These are phyloP conservation scores for Erodium maritimum DNA, from an alignment of 345 rosid species.

Conservation along the genomic window DNA sequence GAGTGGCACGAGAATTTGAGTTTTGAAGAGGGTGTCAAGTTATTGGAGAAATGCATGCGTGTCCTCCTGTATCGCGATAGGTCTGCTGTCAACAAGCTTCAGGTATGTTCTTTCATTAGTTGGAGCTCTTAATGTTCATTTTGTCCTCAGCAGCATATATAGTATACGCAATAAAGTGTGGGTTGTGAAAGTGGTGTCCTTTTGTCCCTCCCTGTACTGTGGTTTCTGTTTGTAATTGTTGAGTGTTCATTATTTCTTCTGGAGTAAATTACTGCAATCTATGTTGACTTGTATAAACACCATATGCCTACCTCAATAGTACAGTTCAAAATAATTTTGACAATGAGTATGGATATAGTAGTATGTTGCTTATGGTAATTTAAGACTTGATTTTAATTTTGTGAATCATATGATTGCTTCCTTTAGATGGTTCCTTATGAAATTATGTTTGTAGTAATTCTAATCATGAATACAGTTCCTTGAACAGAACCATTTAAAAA, in stretches of 20 bases:
- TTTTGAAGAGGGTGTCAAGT: conserved; percentile 82
- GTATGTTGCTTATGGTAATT: neutral
- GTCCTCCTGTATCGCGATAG: conserved; percentile 95
- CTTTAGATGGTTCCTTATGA: too few species aligned
- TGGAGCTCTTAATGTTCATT: neutral
- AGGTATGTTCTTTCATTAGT: conserved; percentile 32
- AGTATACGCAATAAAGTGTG: neutral
- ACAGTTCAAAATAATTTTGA: too few species aligned
- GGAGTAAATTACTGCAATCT: neutral
- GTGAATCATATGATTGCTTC: too few species aligned
- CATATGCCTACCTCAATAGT: neutral
- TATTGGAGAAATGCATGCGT: conserved; percentile 96
- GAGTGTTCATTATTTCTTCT: too few species aligned
- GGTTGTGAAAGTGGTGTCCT: neutral
- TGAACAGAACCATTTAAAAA: too few species aligned
- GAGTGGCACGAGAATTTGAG: conserved; percentile 87
- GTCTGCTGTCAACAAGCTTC: conserved; percentile 92
- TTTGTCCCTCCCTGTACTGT: neutral
- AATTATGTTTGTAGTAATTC: too few species aligned
- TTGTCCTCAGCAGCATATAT: neutral
- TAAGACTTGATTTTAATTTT: too few species aligned
- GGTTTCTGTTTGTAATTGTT: neutral
- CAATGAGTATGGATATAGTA: too few species aligned
- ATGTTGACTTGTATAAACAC: neutral
- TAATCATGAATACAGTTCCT: too few species aligned